Conservation (phyloP, 2,329 filamentous ascomycete genomes). For the Zarea fungicola region DNA sequence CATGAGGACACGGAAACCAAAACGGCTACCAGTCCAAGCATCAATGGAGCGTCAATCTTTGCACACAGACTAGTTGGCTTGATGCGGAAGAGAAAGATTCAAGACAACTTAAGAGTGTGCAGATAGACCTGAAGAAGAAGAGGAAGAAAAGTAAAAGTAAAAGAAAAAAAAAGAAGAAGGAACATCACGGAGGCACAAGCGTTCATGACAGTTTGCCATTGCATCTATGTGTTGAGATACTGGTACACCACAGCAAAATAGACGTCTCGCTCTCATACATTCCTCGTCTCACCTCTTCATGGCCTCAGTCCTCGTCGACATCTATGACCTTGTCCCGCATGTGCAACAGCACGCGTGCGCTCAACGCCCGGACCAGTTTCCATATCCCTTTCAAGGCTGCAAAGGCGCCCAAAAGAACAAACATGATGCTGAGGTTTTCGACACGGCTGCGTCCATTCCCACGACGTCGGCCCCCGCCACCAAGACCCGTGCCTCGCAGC, state of each 20-base stretch:
- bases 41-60: slow-evolving; percentile 58
- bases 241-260: background rate
- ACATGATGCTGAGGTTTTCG: slow-evolving; percentile 71
- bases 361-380: slow-evolving; percentile 72
- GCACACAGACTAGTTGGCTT: slow-evolving; percentile 97
- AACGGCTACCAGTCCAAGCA: slow-evolving; percentile 44
- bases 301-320: slow-evolving; percentile 57
- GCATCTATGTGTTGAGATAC: slow-evolving; percentile 1
- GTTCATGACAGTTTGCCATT: no score
- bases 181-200: no score
- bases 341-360: slow-evolving; percentile 64
- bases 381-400: slow-evolving; percentile 82
- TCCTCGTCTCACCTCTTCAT: slow-evolving; percentile 22
- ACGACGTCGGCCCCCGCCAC: slow-evolving; percentile 50
- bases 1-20: slow-evolving; percentile 33
- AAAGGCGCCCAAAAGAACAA: slow-evolving; percentile 72
- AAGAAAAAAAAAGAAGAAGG: background rate
- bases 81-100: slow-evolving; percentile 66
- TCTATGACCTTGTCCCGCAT: slow-evolving; percentile 79
- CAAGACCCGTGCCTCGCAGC: slow-evolving; percentile 42
- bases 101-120: slow-evolving; percentile 99
- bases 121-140: slow-evolving; percentile 32
- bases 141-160: background rate
- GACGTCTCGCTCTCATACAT: background rate
- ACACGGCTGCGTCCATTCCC: slow-evolving; percentile 71